Base-by-base conservation (phyloP, 2,329 filamentous ascomycete genomes). In the Nothopassalora personata region DNA sequence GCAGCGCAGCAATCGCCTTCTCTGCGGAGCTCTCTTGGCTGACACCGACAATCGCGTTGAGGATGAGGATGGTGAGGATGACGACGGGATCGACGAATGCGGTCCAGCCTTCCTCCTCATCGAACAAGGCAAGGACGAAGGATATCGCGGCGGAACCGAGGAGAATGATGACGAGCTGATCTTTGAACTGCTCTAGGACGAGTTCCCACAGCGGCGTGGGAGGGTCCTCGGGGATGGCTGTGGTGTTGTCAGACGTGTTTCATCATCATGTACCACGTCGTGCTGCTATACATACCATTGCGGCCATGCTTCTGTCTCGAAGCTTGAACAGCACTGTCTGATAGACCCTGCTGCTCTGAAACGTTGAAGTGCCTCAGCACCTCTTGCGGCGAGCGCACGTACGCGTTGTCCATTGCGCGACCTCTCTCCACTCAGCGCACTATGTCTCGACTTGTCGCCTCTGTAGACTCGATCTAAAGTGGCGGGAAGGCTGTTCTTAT, bases 1-100 rank as follows among this genome's bases (percentile, higher is more conserved):
- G 94, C 58, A 99, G 84, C 48, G 94, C 94, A 28, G 94, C 92
- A 73, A 99, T 99, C 54, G 94, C 94, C 79, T 97, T 97, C 76
- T 99, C 94, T 66, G 94, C 94, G 72, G 92, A 97, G 77, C 90
- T 97, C 81, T 99, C 94, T 81, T 99, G 94, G 58, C 93, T 97
- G 30, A 99, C 94, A 73, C 94, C 94, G 64, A 99, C 94, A 67
- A 99, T 88, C 62, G 94, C 90, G 77, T 99, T 99, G 69, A 99
- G 86, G 64, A 99, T 88, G 49, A 99, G 83, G 71, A 99, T 99
- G 28, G 93, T 97, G 65, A 99, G 83, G 68, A 99, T 99, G 76
- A 99, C 94, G 63, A 85, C 85, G 55, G 94, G 94, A 74, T 99
- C 94, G 60, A 99, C 94, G 75, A 99, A 99, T 36, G 93, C 94